Base-by-base conservation (phyloP, 2,329 filamentous ascomycete genomes). In the Clarireedia hainanense region DNA sequence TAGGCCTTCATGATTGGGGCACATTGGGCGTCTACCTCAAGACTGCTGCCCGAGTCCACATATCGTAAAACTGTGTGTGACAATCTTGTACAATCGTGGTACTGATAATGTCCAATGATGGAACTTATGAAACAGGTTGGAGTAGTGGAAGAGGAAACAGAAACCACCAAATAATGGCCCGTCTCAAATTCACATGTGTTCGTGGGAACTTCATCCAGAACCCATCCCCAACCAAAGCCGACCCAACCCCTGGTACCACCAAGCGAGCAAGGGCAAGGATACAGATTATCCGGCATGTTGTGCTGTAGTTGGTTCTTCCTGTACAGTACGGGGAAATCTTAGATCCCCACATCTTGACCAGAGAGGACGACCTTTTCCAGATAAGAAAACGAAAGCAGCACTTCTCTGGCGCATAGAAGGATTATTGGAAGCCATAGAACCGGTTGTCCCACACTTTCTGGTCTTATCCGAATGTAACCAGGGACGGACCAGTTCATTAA, bases 271-370 rank as follows among this genome's bases (percentile, higher is more conserved):
- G 10, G 30, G 30, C 12, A 34, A 53, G 51, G 51, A 40, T 53
- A 30, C 12, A 24, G 17, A 46, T 20, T 46, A 24, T 12, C 17
- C 42, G 42, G 42, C 23, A 48, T 34, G 43, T 24, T 53, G 17
- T 45, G 30, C 30, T 34, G 30, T 34, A 34, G 30, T 34, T 52
- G 50, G 26, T 47, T 37, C 36, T 26, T 27, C n/a, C 40, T 52
- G 17, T 27, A 48, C 51, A 34, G 17, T 27, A 48, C 51, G 34
- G 34, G 14, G 43, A 53, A 53, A 54, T 34, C 39, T 39, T 9
- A 36, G 34, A 23, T 54, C 51, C 46, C 51, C 51, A 54, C 43
- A 48, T 54, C 45, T 54, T 34, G 23, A 4, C 9, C 20, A 23
- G 12, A 23, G 17, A 26, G 30, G 2, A 9, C 42, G 17, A 23